phyloP scores from a whole-genome alignment of 106 monocot species.

The Vanilla planifolia region DNA sequence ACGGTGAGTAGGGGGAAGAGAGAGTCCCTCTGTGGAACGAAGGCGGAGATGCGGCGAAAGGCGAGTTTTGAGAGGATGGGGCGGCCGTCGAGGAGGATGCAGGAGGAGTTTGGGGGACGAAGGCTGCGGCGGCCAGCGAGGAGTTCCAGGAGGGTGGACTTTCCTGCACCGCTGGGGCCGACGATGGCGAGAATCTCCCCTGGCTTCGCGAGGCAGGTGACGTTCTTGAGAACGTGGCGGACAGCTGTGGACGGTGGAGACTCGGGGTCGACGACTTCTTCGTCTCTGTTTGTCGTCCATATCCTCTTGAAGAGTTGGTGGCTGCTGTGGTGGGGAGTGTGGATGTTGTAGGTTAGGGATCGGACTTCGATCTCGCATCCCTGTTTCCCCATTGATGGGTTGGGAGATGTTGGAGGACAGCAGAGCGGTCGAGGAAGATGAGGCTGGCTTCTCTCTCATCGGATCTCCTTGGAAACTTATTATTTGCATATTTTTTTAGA shows the following conservation, averaged over 20 bases:
- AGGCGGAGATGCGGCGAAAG: conserved; percentile 52
- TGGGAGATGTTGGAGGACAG: too few species aligned
- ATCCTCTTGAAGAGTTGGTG: conserved; percentile 27
- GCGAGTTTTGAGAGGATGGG: conserved; percentile 16
- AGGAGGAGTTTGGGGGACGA: conserved; percentile 12
- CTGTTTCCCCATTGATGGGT: conserved; percentile 29
- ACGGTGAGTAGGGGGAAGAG: conserved; percentile 92
- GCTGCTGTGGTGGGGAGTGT: not conserved
- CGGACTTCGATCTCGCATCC: conserved; percentile 70
- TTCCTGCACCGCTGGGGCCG: conserved; percentile 94
- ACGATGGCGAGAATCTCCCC: conserved; percentile 78
- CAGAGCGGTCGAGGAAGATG: too few species aligned
- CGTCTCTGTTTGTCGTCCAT: conserved; percentile 38
- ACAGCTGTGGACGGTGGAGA: not conserved
- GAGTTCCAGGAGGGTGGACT: conserved; percentile 76
- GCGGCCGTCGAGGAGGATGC: conserved; percentile 38
- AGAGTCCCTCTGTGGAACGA: conserved; percentile 61
- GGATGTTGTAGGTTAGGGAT: conserved; percentile 57
- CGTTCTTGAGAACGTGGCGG: conserved; percentile 55
- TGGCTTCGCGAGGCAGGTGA: conserved; percentile 58
- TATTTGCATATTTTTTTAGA: too few species aligned
- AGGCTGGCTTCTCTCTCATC: too few species aligned
- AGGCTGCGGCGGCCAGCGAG: conserved; percentile 55
- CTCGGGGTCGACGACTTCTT: not conserved
- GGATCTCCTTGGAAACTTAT: too few species aligned